Conservation (phyloP, 768 basidiomycete genomes). For the Clitopilus hobsonii region DNA sequence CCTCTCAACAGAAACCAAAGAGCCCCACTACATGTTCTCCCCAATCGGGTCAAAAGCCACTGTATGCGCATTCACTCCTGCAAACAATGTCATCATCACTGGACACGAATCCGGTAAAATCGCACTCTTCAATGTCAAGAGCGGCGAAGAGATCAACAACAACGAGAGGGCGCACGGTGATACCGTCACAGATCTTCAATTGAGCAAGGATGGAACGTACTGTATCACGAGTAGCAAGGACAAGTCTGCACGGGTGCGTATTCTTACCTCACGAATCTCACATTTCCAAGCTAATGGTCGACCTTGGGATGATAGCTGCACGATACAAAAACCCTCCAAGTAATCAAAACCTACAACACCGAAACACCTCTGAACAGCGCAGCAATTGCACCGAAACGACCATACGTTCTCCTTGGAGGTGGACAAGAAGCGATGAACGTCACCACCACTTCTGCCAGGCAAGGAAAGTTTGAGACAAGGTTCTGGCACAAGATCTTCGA, state of each 20-base stretch:
- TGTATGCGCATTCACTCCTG: slow-evolving; percentile 86
- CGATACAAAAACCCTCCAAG: slow-evolving; percentile 81
- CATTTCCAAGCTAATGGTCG: not conserved
- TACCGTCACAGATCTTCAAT: slow-evolving; percentile 86
- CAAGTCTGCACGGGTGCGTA: slow-evolving; percentile 84
- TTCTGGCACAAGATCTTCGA: slow-evolving; percentile 98
- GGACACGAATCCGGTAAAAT: slow-evolving; percentile 97
- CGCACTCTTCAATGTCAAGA: slow-evolving; percentile 83
- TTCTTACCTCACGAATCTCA: not conserved
- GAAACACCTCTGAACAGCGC: slow-evolving; percentile 97
- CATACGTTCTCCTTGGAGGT: slow-evolving; percentile 92
- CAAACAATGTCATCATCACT: slow-evolving; percentile 76
- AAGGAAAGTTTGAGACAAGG: slow-evolving; percentile 96
- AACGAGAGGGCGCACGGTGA: slow-evolving; percentile 90
- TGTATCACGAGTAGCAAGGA: slow-evolving; percentile 97
- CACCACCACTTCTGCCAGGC: slow-evolving; percentile 88
- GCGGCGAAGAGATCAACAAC: slow-evolving; percentile 75
- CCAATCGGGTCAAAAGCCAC: slow-evolving; percentile 95
- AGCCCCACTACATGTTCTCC: slow-evolving; percentile 76
- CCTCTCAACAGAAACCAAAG: slow-evolving; percentile 55
- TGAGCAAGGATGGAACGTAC: slow-evolving; percentile 86
- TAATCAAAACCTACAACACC: slow-evolving; percentile 90
- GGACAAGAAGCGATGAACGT: slow-evolving; percentile 98
- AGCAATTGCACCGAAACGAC: slow-evolving; percentile 74
- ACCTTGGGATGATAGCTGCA: slow-evolving; percentile 51